Evolutionary conservation across 805 yeast species (phyloP), one percentile per base, ranked within the genome.

Genomic region (Yarrowia sp.): DNA sequence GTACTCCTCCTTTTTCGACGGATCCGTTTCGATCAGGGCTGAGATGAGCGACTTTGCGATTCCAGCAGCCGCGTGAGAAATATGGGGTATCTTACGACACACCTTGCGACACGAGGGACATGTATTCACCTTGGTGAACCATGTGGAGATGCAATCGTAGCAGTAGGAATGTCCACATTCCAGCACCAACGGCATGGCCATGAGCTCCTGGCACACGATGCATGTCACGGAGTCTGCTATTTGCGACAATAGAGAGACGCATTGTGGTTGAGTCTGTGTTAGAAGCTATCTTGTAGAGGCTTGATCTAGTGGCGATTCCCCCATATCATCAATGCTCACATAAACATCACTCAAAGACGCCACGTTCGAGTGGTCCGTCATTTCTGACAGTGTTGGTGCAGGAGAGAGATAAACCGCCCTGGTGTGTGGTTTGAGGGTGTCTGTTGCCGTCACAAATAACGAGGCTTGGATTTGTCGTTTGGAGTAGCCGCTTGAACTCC

Each of bases 141-240:
- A 77, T 76, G 77, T 17, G 9, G 66, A 61, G 6, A 38, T 33
- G 34, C 66, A 61, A 17, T 79, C 81, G 74, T 87, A 87, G 76
- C 92, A 88, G 73, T 85, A 87, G 0, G 88, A 78, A 73, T 88
- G 92, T 7, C 92, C 92, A 75, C 92, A 88, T 14, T 77, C 72
- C 3, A 83, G 74, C 7, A 82, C 75, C 71, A 84, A 84, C 7
- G 92, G 92, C 7, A 80, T 79, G 68, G 80, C 80, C 89, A 87
- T 86, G 43, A 83, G 72, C 67, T 87, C 90, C 44, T 85, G 84
- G 75, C 92, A 88, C 24, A 88, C 81, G 20, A 84, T 77, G 73
- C 92, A 88, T 12, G 67, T 70, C 50, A 76, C 68, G 1, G 69
- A 52, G 19, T 72, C 68, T 46, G 72, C 72, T 36, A 73, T 49